Conservation (phyloP, 495 filamentous ascomycete genomes). For the Penicillium ucsense region DNA sequence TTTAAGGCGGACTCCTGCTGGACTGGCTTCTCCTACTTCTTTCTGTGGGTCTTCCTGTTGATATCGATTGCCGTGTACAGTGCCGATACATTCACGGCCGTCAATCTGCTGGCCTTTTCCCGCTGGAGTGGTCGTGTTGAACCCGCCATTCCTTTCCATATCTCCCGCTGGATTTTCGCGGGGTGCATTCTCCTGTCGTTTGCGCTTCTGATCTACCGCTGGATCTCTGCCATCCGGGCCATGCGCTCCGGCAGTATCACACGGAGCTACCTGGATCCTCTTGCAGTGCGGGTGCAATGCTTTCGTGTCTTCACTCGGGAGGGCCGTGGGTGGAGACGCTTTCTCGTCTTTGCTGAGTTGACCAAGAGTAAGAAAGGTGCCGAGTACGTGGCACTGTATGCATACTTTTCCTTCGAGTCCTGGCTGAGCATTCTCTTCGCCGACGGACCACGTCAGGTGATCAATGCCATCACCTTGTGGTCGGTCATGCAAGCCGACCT, state of each 20-base stretch:
- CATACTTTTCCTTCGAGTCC: slow-evolving; percentile 89
- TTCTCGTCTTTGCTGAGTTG: slow-evolving; percentile 84
- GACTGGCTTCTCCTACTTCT: slow-evolving; percentile 70
- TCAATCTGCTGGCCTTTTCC: slow-evolving; percentile 79
- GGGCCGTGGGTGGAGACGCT: slow-evolving; percentile 69
- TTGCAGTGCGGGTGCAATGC: slow-evolving; percentile 75
- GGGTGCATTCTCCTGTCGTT: slow-evolving; percentile 82
- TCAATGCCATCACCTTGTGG: slow-evolving; percentile 83
- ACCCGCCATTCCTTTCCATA: slow-evolving; percentile 56
- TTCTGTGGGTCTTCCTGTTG: slow-evolving; percentile 68
- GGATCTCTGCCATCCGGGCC: slow-evolving; percentile 64
- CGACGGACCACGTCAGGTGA: slow-evolving; percentile 78
- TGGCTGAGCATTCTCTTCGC: slow-evolving; percentile 85
- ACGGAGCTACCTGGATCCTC: slow-evolving; percentile 77
- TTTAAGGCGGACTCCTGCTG: slow-evolving; percentile 76
- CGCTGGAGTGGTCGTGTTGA: slow-evolving; percentile 58
- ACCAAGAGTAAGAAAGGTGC: slow-evolving; percentile 85
- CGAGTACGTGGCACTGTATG: slow-evolving; percentile 86
- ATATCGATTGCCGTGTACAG: slow-evolving; percentile 77
- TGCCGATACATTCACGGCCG: slow-evolving; percentile 84
- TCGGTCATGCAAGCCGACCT: slow-evolving; percentile 65
- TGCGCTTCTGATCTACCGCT: slow-evolving; percentile 64
- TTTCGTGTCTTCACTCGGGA: slow-evolving; percentile 51
- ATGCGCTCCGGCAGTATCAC: slow-evolving; percentile 80
- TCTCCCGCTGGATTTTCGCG: slow-evolving; percentile 84